Percentiles rank a stretch among this genome's conserved stretches.
phyloP scores from a whole-genome alignment of 345 rosid genomes.

The Camelina laxa region DNA sequence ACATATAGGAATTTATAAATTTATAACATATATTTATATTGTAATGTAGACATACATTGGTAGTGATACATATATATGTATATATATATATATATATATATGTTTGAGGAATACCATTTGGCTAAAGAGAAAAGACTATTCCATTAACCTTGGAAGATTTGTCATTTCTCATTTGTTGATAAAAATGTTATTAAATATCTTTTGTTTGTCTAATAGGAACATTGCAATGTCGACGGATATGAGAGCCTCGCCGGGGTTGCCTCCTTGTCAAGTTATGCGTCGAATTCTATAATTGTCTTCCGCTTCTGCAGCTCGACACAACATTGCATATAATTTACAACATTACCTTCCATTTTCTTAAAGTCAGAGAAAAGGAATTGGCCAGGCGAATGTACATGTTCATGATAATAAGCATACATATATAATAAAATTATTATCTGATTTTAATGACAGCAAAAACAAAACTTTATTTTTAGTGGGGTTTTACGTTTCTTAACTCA shows the following conservation, averaged over 20 bases:
- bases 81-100: too few species aligned
- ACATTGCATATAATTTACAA: constrained; percentile 17
- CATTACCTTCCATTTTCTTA: background rate
- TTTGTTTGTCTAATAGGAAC: constrained; percentile 16
- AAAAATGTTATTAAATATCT: background rate
- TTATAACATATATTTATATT: too few species aligned
- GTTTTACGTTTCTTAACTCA: background rate
- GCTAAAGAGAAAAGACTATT: background rate
- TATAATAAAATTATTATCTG: background rate
- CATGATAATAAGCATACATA: background rate
- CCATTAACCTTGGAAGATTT: background rate
- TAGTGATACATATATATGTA: too few species aligned
- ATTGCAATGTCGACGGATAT: constrained; percentile 22
- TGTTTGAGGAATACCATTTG: background rate
- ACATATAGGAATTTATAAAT: too few species aligned
- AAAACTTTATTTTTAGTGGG: background rate
- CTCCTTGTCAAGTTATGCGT: constrained; percentile 29
- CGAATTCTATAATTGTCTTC: constrained; percentile 8
- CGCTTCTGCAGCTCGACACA: background rate
- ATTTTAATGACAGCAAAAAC: background rate
- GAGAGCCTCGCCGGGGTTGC: constrained; percentile 21
- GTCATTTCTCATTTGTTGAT: background rate
- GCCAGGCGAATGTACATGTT: background rate
- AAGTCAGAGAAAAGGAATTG: background rate
- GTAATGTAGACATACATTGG: too few species aligned